Evolutionary conservation across 2,329 filamentous ascomycete genomes (phyloP), one percentile per base, ranked within the genome.

Genomic region (Endocalyx cinctus): DNA sequence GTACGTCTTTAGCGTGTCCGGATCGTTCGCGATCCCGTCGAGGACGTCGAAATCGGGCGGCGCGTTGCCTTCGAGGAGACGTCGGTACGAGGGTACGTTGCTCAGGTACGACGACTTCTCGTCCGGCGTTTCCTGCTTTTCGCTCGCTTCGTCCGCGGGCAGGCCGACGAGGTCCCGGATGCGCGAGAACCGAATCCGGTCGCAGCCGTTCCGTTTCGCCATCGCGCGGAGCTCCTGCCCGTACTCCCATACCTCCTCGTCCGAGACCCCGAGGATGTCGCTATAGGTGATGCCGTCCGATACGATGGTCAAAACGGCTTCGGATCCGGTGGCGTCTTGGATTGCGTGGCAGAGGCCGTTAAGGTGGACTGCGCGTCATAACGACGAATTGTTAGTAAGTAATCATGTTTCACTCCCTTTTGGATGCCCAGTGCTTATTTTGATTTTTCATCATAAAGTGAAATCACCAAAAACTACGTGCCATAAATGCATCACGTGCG

Each of bases 281-380:
- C 36, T 43, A 17, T 43, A 43, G 18, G 38, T 43, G 12, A 43
- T 43, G 4, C 40, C 40, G 32, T 43, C 40, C 2, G 40, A 43
- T 17, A 43, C 34, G 7, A 43, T 43, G 2, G 38, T 43, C 27
- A 43, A 27, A 13, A 31, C 35, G 4, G 38, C 28, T 12, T 43
- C 29, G 3, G 30, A 29, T 15, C 26, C 19, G 14, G 40, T 16
- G 5, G 32, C 38, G 30, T 41, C 40, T 35, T 34, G 27, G n/a
- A 43, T 41, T 5, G 40, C 37, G 12, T 29, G 27, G 25, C 40
- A 43, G 10, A 43, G 38, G 5, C 40, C 40, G 15, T 43, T 35
- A 14, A 43, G 38, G 33, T 43, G 40, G 6, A 41, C n/a, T n/a
- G n/a, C n/a, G n/a, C n/a, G n/a, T n/a, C n/a, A n/a, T n/a, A n/a